These are phyloP conservation scores for Aspergillus brunneoviolaceus DNA, from an alignment of 2,329 filamentous ascomycete species.

Conservation along the genomic window DNA sequence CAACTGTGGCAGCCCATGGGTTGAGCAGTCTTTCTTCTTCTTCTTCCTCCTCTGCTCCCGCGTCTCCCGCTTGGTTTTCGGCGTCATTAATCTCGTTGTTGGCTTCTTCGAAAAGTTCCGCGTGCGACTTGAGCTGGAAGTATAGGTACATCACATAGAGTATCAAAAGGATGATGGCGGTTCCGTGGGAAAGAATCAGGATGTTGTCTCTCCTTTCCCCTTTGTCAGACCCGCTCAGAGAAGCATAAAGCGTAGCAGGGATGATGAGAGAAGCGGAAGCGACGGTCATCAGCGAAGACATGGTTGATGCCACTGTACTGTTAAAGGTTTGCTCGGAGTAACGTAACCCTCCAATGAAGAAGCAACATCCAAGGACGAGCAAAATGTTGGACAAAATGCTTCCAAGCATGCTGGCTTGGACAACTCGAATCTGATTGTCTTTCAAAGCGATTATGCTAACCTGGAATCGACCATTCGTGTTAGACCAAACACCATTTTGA, in stretches of 20 bases:
- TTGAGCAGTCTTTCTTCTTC: conserved; percentile 55
- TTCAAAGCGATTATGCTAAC: conserved; percentile 88
- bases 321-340: conserved; percentile 66
- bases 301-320: conserved; percentile 51
- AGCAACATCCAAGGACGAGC: conserved; percentile 79
- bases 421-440: conserved; percentile 85
- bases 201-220: conserved; percentile 54
- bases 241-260: conserved; percentile 71
- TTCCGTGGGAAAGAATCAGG: conserved; percentile 71
- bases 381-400: conserved; percentile 94
- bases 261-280: conserved; percentile 77
- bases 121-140: conserved; percentile 76
- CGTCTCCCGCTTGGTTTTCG: conserved; percentile 26
- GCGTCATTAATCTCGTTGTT: conserved; percentile 41
- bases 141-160: conserved; percentile 75
- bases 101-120: conserved; percentile 64
- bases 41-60: conserved; percentile 45
- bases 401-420: conserved; percentile 97
- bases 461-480: conserved; percentile 43
- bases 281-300: conserved; percentile 70
- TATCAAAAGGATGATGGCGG: conserved; percentile 70
- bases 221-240: conserved; percentile 49
- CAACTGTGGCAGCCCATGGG: conserved; percentile 62
- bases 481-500: background rate
- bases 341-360: conserved; percentile 70